Evolutionary conservation across 768 basidiomycete genomes (phyloP), one percentile per base, ranked within the genome.

Genomic region (Podaxis sp.): DNA sequence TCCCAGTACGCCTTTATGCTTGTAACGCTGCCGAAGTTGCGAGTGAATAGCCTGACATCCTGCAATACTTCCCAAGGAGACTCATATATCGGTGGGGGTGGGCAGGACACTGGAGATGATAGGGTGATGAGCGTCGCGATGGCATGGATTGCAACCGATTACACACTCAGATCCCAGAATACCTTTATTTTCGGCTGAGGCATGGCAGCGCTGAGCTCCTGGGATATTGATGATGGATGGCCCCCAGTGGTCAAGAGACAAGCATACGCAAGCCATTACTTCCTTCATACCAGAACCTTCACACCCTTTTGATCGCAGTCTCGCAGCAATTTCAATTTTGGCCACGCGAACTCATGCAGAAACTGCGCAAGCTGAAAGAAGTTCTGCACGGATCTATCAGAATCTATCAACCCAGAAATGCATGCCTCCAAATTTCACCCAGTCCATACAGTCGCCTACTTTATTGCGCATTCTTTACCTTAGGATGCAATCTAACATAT

Each of bases 141-240:
- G 2, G n/a, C 16, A 14, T 42, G 21, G 3, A 48, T 23, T 23
- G 18, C 6, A 23, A 13, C 13, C 47, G 9, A 51, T 1, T 21
- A 18, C 61, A 35, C 28, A 58, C 64, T 59, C 10, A 65, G 36
- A 42, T 65, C 64, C 64, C 64, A 65, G 27, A 65, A 57, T 16
- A 65, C 50, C 16, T 48, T 59, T 5, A 54, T 59, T 35, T 36
- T 48, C 4, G 55, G 35, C 21, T 57, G 56, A 10, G 46, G 56
- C 56, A 47, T 36, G 10, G 32, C 32, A 32, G 32, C 32, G 9
- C 32, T 32, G 32, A 9, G 32, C 32, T 32, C 32, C 32, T 32
- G 32, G 32, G 7, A 32, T 32, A 1, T 32, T 32, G 32, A 32
- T 32, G 32, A 9, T 32, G 32, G 32, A 32, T 32, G 9, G 7